These are phyloP conservation scores for Pulveroboletus ravenelii DNA, from an alignment of 768 basidiomycete species.

Conservation along the genomic window DNA sequence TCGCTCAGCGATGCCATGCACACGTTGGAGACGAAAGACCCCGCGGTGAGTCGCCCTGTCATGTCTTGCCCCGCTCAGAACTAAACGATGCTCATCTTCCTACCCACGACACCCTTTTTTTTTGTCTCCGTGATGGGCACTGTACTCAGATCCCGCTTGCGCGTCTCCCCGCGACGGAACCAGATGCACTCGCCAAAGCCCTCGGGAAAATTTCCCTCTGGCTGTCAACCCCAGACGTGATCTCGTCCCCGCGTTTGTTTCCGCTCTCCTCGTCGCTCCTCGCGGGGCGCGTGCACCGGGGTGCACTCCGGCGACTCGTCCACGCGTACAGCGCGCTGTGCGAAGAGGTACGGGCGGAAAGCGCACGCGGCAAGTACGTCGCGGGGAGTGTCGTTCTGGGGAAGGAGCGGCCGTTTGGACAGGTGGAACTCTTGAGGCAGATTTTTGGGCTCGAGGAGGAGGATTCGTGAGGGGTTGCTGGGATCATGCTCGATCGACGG, in stretches of 20 bases:
- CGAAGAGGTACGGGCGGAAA: constrained; percentile 70
- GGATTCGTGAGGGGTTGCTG: too few species aligned
- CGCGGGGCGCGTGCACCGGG: constrained; percentile 68
- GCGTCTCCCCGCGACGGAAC: constrained; percentile 56
- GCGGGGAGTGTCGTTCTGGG: constrained; percentile 84
- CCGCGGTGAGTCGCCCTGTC: constrained; percentile 11
- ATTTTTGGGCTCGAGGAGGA: constrained; percentile 68
- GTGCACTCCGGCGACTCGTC: constrained; percentile 64
- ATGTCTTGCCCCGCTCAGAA: not conserved
- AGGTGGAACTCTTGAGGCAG: constrained; percentile 66
- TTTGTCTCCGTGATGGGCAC: not conserved
- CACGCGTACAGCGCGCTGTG: constrained; percentile 69
- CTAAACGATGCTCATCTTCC: not conserved
- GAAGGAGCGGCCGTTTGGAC: constrained; percentile 79
- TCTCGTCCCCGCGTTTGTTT: constrained; percentile 74
- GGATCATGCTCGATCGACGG: too few species aligned
- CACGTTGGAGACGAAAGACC: constrained; percentile 21
- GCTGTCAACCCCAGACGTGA: constrained; percentile 78
- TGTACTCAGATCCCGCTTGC: constrained; percentile 64
- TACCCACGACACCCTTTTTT: not conserved
- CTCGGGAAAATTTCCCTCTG: constrained; percentile 75
- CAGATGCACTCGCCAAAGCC: constrained; percentile 55
- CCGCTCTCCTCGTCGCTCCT: constrained; percentile 65
- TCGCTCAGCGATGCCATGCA: constrained; percentile 24
- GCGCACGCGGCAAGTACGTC: constrained; percentile 62